These are phyloP conservation scores for Apophysomyces trapeziformis DNA, from an alignment of 371 early-diverging fungal species.

Conservation along the genomic window DNA sequence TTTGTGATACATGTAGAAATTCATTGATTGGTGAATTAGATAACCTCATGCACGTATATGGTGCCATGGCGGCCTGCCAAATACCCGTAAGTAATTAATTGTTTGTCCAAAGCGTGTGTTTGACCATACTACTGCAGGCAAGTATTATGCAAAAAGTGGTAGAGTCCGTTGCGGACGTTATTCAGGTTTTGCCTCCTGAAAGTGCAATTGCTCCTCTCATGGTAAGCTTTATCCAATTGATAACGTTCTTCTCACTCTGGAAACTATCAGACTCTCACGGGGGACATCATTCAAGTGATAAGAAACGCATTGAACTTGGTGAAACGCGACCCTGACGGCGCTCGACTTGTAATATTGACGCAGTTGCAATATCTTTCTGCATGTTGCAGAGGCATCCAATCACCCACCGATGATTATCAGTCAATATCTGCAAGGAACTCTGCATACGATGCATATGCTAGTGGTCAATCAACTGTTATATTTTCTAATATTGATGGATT, in stretches of 20 bases:
- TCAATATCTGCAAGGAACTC: slow-evolving; percentile 33
- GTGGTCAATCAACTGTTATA: slow-evolving; percentile 31
- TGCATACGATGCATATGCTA: slow-evolving; percentile 46
- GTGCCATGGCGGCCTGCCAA: slow-evolving; percentile 40
- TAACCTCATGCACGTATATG: slow-evolving; percentile 64
- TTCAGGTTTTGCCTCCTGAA: slow-evolving; percentile 65
- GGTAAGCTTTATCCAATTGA: slow-evolving; percentile 34
- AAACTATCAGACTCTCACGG: slow-evolving; percentile 40
- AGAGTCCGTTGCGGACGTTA: slow-evolving; percentile 74
- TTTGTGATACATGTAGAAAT: slow-evolving; percentile 78
- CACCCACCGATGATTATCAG: slow-evolving; percentile 55
- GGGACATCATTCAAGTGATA: slow-evolving; percentile 47
- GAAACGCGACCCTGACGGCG: slow-evolving; percentile 22
- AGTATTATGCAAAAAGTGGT: slow-evolving; percentile 71
- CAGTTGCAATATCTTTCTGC: slow-evolving; percentile 55
- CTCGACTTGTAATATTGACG: slow-evolving; percentile 25
- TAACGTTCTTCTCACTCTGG: background rate
- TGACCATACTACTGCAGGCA: slow-evolving; percentile 21
- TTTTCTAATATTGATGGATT: slow-evolving; percentile 37
- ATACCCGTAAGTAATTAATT: slow-evolving; percentile 40
- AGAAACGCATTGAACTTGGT: slow-evolving; percentile 28
- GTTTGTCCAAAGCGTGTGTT: slow-evolving; percentile 7
- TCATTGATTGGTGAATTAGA: slow-evolving; percentile 66
- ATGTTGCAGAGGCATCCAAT: slow-evolving; percentile 60
- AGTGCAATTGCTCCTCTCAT: slow-evolving; percentile 59